Conservation (phyloP, 345 rosid genomes). For the Gossypium stocksii region DNA sequence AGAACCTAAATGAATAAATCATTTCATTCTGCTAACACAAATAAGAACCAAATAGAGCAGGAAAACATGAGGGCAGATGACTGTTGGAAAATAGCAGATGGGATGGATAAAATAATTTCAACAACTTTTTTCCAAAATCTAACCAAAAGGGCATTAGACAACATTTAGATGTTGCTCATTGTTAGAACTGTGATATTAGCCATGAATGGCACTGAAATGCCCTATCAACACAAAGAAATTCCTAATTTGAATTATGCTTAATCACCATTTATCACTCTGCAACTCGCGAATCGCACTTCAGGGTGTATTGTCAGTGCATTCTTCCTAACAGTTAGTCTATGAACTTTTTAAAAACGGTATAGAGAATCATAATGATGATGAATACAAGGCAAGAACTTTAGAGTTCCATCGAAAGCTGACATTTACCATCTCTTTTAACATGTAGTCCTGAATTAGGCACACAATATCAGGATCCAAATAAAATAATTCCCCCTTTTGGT, state of each 20-base stretch:
- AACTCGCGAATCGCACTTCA: neutral
- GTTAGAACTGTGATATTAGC: neutral
- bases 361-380: neutral
- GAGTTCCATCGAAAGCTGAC: neutral
- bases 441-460: neutral
- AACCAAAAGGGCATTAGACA: neutral
- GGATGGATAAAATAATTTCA: neutral
- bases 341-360: neutral
- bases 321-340: neutral
- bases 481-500: neutral
- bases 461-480: neutral
- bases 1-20: neutral
- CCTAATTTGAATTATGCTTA: neutral
- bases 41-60: neutral
- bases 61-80: neutral
- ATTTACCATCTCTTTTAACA: neutral
- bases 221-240: neutral
- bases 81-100: neutral
- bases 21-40: slow-evolving; percentile 7
- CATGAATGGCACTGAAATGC: neutral
- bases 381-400: neutral
- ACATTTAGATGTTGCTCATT: neutral
- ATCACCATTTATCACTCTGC: neutral
- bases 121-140: neutral
- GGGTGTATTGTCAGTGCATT: neutral